Percentiles rank a stretch among this genome's conserved stretches.
Conservation (phyloP, 2,329 filamentous ascomycete genomes). For the Geosmithia flava region DNA sequence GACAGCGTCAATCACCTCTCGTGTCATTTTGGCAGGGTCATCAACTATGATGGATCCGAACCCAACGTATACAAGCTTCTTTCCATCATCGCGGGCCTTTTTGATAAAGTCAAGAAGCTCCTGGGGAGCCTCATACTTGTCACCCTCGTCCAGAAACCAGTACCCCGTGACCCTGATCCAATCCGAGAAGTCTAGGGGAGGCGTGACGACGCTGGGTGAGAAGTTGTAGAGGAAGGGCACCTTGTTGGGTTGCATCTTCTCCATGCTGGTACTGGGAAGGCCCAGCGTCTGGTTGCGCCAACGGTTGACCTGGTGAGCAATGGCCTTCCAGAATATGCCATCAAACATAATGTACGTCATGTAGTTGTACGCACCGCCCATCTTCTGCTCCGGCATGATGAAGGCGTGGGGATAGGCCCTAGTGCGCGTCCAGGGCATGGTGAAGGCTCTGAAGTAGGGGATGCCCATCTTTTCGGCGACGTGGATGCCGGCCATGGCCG, state of each 20-base stretch:
- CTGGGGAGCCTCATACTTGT: conserved; percentile 56
- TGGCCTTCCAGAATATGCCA: conserved; percentile 92
- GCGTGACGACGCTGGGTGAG: conserved; percentile 84
- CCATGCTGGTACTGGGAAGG: conserved; percentile 68
- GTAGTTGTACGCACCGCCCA: conserved; percentile 92
- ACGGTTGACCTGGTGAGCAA: conserved; percentile 78
- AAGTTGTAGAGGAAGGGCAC: conserved; percentile 99
- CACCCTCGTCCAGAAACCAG: conserved; percentile 83
- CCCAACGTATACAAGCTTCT: conserved; percentile 92
- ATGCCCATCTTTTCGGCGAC: conserved; percentile 88
- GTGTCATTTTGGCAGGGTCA: conserved; percentile 77
- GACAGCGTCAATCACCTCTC: conserved; percentile 87
- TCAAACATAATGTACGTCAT: conserved; percentile 95
- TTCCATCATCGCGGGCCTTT: conserved; percentile 67
- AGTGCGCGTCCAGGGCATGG: conserved; percentile 97
- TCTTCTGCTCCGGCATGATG: conserved; percentile 81
- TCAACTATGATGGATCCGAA: conserved; percentile 94
- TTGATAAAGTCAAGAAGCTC: conserved; percentile 73
- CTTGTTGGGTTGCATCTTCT: conserved; percentile 91
- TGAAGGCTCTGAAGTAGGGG: conserved; percentile 94
- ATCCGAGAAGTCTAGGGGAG: conserved; percentile 88
- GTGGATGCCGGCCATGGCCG: conserved; percentile 94
- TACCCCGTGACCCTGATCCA: conserved; percentile 97
- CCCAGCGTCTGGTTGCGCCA: conserved; percentile 78
- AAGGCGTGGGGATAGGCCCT: conserved; percentile 95